These are phyloP conservation scores for Talaromyces sp. DNA, from an alignment of 2,329 filamentous ascomycete genomes.

Conservation along the genomic window DNA sequence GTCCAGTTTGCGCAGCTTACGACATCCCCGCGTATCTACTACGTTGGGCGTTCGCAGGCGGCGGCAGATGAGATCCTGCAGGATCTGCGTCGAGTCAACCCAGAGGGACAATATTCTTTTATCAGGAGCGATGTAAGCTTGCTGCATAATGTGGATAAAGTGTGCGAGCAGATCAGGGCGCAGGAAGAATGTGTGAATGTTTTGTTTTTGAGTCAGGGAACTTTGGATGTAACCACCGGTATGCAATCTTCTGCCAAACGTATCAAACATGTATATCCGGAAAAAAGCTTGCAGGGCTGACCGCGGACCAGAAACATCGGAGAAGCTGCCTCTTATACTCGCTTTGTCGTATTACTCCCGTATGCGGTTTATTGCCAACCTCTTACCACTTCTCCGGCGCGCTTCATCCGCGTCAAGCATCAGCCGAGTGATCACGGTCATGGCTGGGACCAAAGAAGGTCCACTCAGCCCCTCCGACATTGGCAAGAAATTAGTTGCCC, in stretches of 20 bases:
- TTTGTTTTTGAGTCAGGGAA: slow-evolving; percentile 4
- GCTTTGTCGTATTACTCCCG: slow-evolving; percentile 7
- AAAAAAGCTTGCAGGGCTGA: too few species aligned
- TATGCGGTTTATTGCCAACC: slow-evolving; percentile 1
- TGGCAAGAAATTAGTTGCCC: background rate
- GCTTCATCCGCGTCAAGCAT: background rate
- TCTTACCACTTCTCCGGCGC: slow-evolving; percentile 4
- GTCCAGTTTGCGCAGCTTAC: background rate
- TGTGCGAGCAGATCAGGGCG: background rate
- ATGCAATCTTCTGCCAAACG: too few species aligned
- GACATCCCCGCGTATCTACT: background rate
- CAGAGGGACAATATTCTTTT: background rate
- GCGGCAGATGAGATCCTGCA: background rate
- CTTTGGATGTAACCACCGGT: too few species aligned
- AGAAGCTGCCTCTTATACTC: background rate
- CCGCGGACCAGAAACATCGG: background rate
- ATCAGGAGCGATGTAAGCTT: slow-evolving; percentile 6
- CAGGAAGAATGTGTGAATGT: background rate
- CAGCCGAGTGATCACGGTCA: slow-evolving; percentile 2
- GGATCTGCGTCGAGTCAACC: background rate
- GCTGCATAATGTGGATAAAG: background rate
- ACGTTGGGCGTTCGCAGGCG: background rate
- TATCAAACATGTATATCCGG: too few species aligned
- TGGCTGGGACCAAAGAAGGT: slow-evolving; percentile 4
- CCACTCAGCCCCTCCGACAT: background rate